phyloP scores from a whole-genome alignment of 2,329 filamentous ascomycete genomes.

The Cladorrhinum sp. region DNA sequence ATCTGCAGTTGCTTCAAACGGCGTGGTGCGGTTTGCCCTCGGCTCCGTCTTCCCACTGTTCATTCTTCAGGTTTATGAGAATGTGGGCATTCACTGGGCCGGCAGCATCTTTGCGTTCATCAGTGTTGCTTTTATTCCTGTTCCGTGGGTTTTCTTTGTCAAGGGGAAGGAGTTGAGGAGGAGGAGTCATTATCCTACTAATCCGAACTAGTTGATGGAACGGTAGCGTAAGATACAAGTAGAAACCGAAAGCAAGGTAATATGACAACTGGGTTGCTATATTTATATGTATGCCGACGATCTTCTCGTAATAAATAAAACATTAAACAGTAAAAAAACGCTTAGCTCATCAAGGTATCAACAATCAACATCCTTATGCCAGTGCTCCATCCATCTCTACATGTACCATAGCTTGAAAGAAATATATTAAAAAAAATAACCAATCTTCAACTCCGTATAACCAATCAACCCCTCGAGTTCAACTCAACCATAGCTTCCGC shows the following conservation, averaged over 20 bases:
- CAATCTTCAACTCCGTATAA: not conserved
- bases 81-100: not conserved
- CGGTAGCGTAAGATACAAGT: too few species aligned
- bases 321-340: not conserved
- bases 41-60: not conserved
- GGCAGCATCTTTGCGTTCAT: not conserved
- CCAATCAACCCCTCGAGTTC: conserved; percentile 1
- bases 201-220: not conserved
- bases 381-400: not conserved
- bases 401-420: not conserved
- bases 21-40: not conserved
- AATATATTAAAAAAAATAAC: not conserved
- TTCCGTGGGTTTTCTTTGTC: not conserved
- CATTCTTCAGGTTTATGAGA: not conserved
- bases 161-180: not conserved
- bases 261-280: too few species aligned
- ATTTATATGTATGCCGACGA: not conserved
- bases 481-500: conserved; percentile 4
- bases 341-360: not conserved
- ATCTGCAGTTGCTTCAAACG: not conserved
- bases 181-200: not conserved
- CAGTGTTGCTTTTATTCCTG: not conserved
- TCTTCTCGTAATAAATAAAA: not conserved
- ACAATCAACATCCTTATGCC: not conserved
- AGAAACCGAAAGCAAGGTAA: too few species aligned